Evolutionary conservation across 192 early-diverging fungal genomes (phyloP), one percentile per base, ranked within the genome.

Genomic region (Lunasporangiospora selenospora): DNA sequence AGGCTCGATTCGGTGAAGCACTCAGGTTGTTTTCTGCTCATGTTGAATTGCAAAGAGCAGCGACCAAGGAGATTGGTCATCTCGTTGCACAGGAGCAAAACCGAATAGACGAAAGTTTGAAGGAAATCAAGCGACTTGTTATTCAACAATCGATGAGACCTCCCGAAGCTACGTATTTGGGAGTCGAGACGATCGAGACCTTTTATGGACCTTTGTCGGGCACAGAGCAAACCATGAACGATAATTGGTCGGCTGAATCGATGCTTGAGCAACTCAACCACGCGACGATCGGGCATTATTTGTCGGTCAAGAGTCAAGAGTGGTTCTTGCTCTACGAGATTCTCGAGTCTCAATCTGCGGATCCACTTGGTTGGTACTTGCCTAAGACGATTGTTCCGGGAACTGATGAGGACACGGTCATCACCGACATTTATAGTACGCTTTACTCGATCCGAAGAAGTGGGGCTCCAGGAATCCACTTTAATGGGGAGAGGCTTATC

Each of bases 371-470:
- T 2, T 84, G 83, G 83, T 80, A 62, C 42, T 67, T 65, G 10
- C 76, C 52, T 61, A 79, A 59, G 40, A 38, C 11, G n/a, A 24
- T 29, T 11, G 46, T 11, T 10, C 51, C 48, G 41, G 24, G 62
- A 12, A 30, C 77, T 0, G 85, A 88, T 13, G 89, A 92, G 7
- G 84, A 89, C 27, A 61, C 87, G 7, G 43, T 85, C 9, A 79
- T 92, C 8, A 83, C 85, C 0, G 87, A 86, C 50, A 87, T 90
- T 29, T 88, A 88, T 52, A 82, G 80, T 36, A 82, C 83, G 1
- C 75, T 92, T 1, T 81, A 89, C 40, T 44, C 69, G 0, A 73
- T 78, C 13, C 69, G 77, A 61, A 80, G 77, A 62, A 84, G 44
- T 56, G 84, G 60, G 38, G 84, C 62, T 3, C 69, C 81, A 4